Base-by-base conservation (phyloP, 257 asterid species). In the Echites panduratus region DNA sequence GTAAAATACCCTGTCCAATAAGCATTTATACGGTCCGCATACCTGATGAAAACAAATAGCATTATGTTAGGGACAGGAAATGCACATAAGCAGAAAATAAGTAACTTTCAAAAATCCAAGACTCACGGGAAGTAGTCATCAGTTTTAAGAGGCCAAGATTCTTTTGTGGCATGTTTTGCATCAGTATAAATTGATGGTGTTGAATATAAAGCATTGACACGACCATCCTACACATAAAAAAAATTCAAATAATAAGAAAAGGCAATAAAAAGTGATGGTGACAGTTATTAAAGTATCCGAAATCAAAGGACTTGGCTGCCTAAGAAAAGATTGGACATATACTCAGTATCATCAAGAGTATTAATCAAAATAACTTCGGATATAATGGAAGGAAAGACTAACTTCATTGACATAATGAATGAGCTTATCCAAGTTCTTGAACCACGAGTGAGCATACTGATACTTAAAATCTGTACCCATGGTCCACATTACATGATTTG, bases 381-480 rank as follows among this genome's bases (percentile, higher is more conserved):
- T n/a, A 59, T 56, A 17, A 44, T 62, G 38, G 43, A 50, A 49
- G 69, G 49, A 69, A 56, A 78, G 65, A 83, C 94, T 78, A 71
- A 91, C 99, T 77, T 82, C 86, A 73, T 95, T 95, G 75, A 85
- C 99, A 73, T 95, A 92, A 86, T 95, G 96, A 79, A 95, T 92
- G 83, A 95, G 96, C 92, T 95, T 95, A 87, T 95, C 99, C 96
- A 95, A 70, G 82, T 95, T 92, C 73, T 88, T 83, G 63, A 79
- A 95, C 99, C 99, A 95, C 53, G 97, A 73, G 10, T 81, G 77
- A 62, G 98, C 97, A 75, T 92, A 95, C 74, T 95, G 98, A 83
- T 95, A 95, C 85, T 89, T 87, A 85, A 95, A 95, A 85, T 95
- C 99, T 8, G 98, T 92, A 77, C 99, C 99, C 99, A 95, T 95